Conservation (phyloP, 192 early-diverging fungal genomes). For the Powellomyces hirtus region DNA sequence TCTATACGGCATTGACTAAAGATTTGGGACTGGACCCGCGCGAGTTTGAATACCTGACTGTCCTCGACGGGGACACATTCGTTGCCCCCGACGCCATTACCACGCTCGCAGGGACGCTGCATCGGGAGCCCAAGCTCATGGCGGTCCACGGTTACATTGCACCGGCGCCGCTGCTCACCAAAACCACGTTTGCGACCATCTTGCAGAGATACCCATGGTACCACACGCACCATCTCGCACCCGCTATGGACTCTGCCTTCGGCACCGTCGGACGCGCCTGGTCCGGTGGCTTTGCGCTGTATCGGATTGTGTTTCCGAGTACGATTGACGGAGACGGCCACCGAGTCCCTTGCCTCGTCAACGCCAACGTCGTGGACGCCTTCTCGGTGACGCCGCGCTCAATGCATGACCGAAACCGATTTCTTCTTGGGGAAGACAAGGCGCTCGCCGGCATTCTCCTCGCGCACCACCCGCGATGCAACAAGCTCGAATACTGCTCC, state of each 20-base stretch:
- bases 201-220: slow-evolving; percentile 13
- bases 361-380: background rate
- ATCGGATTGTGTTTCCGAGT: background rate
- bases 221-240: slow-evolving; percentile 12
- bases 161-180: background rate
- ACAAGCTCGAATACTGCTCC: background rate
- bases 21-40: background rate
- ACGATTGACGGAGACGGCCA: background rate
- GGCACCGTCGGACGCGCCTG: slow-evolving; percentile 3
- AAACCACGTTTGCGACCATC: background rate
- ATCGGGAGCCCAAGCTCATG: background rate
- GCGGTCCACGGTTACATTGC: background rate
- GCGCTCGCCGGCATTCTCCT: background rate
- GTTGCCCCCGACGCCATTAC: background rate
- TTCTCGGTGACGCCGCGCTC: background rate
- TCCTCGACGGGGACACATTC: slow-evolving; percentile 3
- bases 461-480: background rate
- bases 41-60: slow-evolving; percentile 5
- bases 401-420: background rate
- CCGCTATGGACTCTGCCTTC: slow-evolving; percentile 3
- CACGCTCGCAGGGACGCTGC: background rate
- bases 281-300: slow-evolving; percentile 8
- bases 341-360: background rate
- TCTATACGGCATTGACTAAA: background rate
- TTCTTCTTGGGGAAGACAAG: slow-evolving; percentile 3